Evolutionary conservation across 2,329 filamentous ascomycete species (phyloP).

Genomic region (Clonostachys rosea): DNA sequence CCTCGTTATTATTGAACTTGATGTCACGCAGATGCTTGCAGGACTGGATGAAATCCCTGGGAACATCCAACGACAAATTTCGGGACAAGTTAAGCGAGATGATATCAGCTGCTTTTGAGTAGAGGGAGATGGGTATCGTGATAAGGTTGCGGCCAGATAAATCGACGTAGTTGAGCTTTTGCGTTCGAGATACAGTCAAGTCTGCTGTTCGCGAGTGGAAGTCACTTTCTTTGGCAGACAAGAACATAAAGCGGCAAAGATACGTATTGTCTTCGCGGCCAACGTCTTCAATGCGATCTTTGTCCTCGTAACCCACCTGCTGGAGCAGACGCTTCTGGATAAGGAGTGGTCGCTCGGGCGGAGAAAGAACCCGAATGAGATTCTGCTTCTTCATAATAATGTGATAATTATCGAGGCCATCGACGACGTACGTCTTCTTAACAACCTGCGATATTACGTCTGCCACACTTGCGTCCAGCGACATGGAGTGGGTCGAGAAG

Average conservation of each 20-base stretch:
- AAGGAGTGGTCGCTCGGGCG: constrained; percentile 75
- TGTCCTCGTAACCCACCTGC: constrained; percentile 84
- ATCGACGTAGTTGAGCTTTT: constrained; percentile 93
- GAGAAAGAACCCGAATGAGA: constrained; percentile 73
- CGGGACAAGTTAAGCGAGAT: constrained; percentile 91
- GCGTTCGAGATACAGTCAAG: constrained; percentile 72
- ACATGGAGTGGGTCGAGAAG: constrained; percentile 85
- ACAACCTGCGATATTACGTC: constrained; percentile 88
- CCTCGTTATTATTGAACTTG: constrained; percentile 93
- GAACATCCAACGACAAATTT: constrained; percentile 87
- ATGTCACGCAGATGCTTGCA: constrained; percentile 91
- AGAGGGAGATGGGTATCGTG: constrained; percentile 91
- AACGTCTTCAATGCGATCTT: constrained; percentile 85
- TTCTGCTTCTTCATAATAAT: constrained; percentile 94
- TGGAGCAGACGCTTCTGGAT: constrained; percentile 90
- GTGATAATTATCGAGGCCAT: constrained; percentile 89
- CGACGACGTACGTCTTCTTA: constrained; percentile 89
- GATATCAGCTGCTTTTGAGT: constrained; percentile 87
- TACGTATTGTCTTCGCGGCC: constrained; percentile 97
- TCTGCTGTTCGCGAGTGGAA: constrained; percentile 68
- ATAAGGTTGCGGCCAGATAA: constrained; percentile 84
- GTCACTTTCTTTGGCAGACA: constrained; percentile 83
- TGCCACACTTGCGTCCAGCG: constrained; percentile 76
- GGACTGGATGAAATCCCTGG: constrained; percentile 92
- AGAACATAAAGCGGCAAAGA: constrained; percentile 90